A percentile compares a stretch with the other conserved stretches of the same genome.
Evolutionary conservation across 257 asterid species (phyloP).

Genomic region (Scutellaria galericulata): DNA sequence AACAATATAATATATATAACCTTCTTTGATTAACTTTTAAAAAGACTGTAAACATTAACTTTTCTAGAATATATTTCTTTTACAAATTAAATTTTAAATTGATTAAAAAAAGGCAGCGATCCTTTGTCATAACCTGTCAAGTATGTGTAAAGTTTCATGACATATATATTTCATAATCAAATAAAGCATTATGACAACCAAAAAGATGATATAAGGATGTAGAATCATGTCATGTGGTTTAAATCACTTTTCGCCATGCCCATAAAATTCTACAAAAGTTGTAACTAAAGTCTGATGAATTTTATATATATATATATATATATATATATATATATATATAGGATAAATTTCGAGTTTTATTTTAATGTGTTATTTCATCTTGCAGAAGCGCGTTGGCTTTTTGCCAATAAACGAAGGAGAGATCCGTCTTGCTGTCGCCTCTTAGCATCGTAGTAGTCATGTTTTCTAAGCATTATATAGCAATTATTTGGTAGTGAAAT

Average conservation of each 20-base stretch:
- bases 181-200: constrained; percentile 23
- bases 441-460: constrained; percentile 21
- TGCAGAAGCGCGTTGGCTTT: constrained; percentile 88
- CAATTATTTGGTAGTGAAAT: not conserved
- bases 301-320: no score
- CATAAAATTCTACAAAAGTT: not conserved
- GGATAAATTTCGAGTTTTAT: not conserved
- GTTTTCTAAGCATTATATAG: not conserved
- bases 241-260: not conserved
- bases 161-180: not conserved
- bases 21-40: constrained; percentile 3
- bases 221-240: not conserved
- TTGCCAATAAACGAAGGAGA: constrained; percentile 67
- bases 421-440: constrained; percentile 56
- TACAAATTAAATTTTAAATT: no score
- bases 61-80: no score
- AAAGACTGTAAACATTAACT: not conserved
- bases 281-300: constrained; percentile 19
- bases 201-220: constrained; percentile 5
- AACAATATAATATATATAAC: not conserved
- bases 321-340: no score
- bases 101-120: not conserved
- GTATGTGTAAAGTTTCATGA: not conserved
- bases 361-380: constrained; percentile 11
- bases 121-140: not conserved